Percentiles rank a stretch among this genome's conserved stretches.
Evolutionary conservation across 2,329 filamentous ascomycete species (phyloP).

Genomic region (Fusarium pilosicola): DNA sequence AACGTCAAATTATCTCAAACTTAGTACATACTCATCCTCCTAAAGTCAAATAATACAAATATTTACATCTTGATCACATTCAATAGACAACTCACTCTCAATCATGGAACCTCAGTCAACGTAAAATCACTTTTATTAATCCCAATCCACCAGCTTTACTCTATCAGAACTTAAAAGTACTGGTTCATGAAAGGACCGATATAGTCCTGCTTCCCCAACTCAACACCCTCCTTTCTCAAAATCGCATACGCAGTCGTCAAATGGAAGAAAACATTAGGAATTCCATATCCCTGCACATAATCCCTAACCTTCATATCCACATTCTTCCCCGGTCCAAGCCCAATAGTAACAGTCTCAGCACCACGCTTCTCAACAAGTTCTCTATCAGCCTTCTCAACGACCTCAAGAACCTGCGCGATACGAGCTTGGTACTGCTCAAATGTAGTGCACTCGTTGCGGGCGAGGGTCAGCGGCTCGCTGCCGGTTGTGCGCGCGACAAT

Average conservation of each 20-base stretch:
- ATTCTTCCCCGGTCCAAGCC: conserved; percentile 46
- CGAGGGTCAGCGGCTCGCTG: conserved; percentile 39
- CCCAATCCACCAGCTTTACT: neutral
- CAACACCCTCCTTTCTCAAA: conserved; percentile 68
- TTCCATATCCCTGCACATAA: conserved; percentile 59
- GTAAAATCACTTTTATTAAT: conserved; percentile 15
- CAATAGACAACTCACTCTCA: neutral
- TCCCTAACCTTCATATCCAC: conserved; percentile 43
- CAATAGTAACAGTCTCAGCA: conserved; percentile 44
- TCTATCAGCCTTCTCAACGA: conserved; percentile 48
- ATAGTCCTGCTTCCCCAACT: conserved; percentile 70
- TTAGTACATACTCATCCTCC: neutral
- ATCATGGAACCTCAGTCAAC: neutral
- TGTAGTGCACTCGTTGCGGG: conserved; percentile 46
- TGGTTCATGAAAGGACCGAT: conserved; percentile 49
- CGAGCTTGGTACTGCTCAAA: conserved; percentile 50
- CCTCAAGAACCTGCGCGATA: conserved; percentile 46
- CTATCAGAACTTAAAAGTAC: conserved; percentile 24
- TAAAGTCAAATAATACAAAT: rapidly evolving
- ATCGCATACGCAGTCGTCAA: conserved; percentile 68
- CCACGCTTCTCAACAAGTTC: conserved; percentile 48
- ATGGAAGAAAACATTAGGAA: conserved; percentile 75
- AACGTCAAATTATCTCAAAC: neutral
- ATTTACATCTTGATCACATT: neutral
- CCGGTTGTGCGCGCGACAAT: conserved; percentile 49